Percentiles rank a stretch among this genome's conserved stretches.
Evolutionary conservation across 768 basidiomycete genomes (phyloP).

Genomic region (Leccinellum rugosiceps): DNA sequence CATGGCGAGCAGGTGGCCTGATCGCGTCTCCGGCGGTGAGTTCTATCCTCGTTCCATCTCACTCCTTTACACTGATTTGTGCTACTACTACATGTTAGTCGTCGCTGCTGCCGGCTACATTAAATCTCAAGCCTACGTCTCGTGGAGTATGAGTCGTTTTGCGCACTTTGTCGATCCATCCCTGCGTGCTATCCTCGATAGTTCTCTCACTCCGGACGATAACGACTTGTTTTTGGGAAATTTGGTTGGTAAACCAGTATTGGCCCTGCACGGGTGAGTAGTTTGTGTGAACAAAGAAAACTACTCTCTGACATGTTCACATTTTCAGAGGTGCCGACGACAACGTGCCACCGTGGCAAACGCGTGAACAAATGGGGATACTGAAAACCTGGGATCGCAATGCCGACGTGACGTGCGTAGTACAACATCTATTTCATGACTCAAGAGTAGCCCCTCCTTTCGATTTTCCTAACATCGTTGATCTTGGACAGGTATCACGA

Average conservation of each 20-base stretch:
- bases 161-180: conserved; percentile 77
- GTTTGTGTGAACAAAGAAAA: neutral
- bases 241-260: conserved; percentile 60
- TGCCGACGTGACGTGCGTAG: conserved; percentile 53
- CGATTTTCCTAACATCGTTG: neutral
- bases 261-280: conserved; percentile 76
- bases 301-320: neutral
- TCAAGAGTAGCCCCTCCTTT: neutral
- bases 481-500: conserved; percentile 53
- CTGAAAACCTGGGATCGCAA: conserved; percentile 55
- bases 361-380: conserved; percentile 59
- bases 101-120: conserved; percentile 80
- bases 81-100: conserved; percentile 35
- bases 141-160: conserved; percentile 67
- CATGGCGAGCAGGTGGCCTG: conserved; percentile 71
- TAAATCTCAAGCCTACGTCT: conserved; percentile 84
- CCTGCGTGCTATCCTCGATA: conserved; percentile 67
- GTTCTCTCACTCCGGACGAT: conserved; percentile 77
- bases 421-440: neutral
- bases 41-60: neutral
- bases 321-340: conserved; percentile 65
- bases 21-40: conserved; percentile 62
- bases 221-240: conserved; percentile 87
- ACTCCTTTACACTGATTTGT: neutral
- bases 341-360: conserved; percentile 88